These are phyloP conservation scores for Sporisorium reilianum DNA, from an alignment of 1,284 basidiomycete species.

Conservation along the genomic window DNA sequence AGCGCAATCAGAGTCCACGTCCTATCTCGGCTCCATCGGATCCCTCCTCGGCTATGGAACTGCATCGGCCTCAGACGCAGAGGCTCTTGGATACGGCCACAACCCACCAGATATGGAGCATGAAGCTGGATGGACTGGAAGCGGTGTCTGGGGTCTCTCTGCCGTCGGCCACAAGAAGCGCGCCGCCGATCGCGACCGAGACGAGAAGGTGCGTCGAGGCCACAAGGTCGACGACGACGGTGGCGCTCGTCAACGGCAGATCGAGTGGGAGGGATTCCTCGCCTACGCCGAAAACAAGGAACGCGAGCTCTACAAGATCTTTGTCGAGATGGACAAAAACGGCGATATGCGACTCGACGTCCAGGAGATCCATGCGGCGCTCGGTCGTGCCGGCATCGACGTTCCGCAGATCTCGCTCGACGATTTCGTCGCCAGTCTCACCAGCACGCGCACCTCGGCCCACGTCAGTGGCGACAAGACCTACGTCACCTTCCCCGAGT, in stretches of 20 bases:
- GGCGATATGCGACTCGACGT: conserved; percentile 64
- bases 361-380: conserved; percentile 58
- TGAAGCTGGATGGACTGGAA: conserved; percentile 68
- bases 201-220: conserved; percentile 42
- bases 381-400: conserved; percentile 64
- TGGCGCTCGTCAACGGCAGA: conserved; percentile 60
- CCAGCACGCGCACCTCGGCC: conserved; percentile 44
- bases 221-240: conserved; percentile 57
- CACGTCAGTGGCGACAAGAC: conserved; percentile 30
- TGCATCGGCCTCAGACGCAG: conserved; percentile 8
- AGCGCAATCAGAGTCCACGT: conserved; percentile 16
- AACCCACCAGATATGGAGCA: conserved; percentile 55
- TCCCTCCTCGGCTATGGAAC: conserved; percentile 42
- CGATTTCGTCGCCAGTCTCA: conserved; percentile 67
- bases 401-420: conserved; percentile 56
- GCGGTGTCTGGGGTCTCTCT: conserved; percentile 66
- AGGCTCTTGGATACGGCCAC: conserved; percentile 24
- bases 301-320: conserved; percentile 66
- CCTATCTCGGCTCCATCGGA: conserved; percentile 28
- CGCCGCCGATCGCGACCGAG: conserved; percentile 43
- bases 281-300: conserved; percentile 68
- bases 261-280: conserved; percentile 69
- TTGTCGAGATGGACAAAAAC: conserved; percentile 66
- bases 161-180: conserved; percentile 59
- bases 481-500: conserved; percentile 67